These are phyloP conservation scores for Suillus decipiens DNA, from an alignment of 768 basidiomycete species.

Conservation along the genomic window DNA sequence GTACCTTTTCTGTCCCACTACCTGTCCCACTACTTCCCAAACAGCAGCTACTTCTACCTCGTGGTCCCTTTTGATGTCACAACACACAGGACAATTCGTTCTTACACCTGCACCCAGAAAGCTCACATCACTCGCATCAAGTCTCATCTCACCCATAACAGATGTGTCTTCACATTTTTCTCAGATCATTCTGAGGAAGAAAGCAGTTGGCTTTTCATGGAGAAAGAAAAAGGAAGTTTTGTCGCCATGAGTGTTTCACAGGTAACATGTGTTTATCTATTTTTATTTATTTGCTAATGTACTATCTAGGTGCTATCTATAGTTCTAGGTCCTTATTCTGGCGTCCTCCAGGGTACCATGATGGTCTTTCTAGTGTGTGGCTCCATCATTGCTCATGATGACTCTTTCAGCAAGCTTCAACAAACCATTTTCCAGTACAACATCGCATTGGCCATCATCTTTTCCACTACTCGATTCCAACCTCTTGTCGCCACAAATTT, in stretches of 20 bases:
- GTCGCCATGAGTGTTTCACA: neutral
- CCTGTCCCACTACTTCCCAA: neutral
- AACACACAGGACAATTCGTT: rapidly evolving
- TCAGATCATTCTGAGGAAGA: neutral
- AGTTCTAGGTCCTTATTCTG: neutral
- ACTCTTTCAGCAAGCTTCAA: neutral
- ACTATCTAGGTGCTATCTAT: neutral
- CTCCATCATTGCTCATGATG: neutral
- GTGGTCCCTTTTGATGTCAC: neutral
- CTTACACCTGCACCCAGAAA: neutral
- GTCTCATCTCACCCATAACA: neutral
- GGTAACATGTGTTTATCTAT: neutral
- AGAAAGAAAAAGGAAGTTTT: neutral
- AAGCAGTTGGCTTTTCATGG: neutral
- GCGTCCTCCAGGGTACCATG: neutral
- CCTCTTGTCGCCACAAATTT: neutral
- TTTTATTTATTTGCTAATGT: neutral
- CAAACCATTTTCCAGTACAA: neutral
- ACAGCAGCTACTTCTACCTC: neutral
- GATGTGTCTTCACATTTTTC: neutral
- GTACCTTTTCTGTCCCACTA: neutral
- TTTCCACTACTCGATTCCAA: neutral
- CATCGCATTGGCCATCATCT: neutral
- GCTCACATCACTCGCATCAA: neutral
- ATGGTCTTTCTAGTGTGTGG: neutral